Evolutionary conservation across 2,329 filamentous ascomycete species (phyloP), one percentile per base, ranked within the genome.

Genomic region (Aspergillus ochraceoroseus): DNA sequence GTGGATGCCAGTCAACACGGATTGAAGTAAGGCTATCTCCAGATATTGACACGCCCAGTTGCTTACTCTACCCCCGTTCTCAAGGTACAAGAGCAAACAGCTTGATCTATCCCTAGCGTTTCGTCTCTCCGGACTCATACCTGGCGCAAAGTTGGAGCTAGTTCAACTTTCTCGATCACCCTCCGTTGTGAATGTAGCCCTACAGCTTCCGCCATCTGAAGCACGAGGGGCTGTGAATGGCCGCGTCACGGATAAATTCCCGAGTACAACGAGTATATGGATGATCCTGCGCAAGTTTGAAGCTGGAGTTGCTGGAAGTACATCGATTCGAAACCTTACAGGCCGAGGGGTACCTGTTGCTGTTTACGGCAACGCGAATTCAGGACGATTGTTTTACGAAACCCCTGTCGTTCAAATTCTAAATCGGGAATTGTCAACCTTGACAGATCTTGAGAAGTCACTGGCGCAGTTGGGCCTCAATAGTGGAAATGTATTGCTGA

Each of bases 71-170:
- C 5, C 13, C 9, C 33, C 19, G 27, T 28, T 32, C 14, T 33
- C 15, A 42, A 88, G 85, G 56, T 73, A 89, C 64, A 88, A 87
- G 61, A 85, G 90, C 65, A 95, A 90, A 59, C 74, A 79, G 22
- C 72, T 98, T 43, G 88, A 95, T 57, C 76, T 98, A 6, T 90
- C 88, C 5, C 76, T 87, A 41, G 83, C 86, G 28, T 87, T 89
- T 61, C 82, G 90, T 32, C 79, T 90, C 18, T 84, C 88, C 4
- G 87, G 88, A 34, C 81, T 98, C 4, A 74, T 77, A 8, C 78
- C 86, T 25, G 92, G 92, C 47, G 90, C 92, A 44, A 94, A 94
- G 61, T 79, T 98, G 43, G 89, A 96, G 60, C 84, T 98, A 34
- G 83, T 95, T 14, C 82, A 87, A 59, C 82, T 84, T 44, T 92